Conservation (phyloP, 2,329 filamentous ascomycete species). For the Phoma sp. region DNA sequence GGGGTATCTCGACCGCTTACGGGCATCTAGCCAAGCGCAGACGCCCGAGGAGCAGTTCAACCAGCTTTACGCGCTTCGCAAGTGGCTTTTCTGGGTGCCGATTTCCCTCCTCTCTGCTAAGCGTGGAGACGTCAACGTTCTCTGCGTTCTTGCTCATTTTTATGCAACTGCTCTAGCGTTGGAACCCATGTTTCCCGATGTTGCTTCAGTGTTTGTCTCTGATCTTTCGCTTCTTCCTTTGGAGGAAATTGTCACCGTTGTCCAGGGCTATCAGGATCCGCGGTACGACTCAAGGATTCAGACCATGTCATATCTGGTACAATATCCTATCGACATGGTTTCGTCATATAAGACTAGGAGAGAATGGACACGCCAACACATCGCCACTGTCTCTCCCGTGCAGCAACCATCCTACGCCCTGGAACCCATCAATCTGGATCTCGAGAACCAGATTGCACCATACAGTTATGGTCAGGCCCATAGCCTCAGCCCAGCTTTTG, state of each 20-base stretch:
- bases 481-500: slow-evolving; percentile 60
- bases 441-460: slow-evolving; percentile 51
- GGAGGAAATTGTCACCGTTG: slow-evolving; percentile 82
- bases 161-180: slow-evolving; percentile 88
- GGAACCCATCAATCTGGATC: slow-evolving; percentile 50
- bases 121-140: slow-evolving; percentile 75
- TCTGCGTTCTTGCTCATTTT: slow-evolving; percentile 88
- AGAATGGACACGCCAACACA: slow-evolving; percentile 51
- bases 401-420: slow-evolving; percentile 48
- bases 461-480: slow-evolving; percentile 48
- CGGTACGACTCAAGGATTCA: slow-evolving; percentile 52
- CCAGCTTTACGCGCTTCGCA: slow-evolving; percentile 83
- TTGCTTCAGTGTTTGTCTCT: slow-evolving; percentile 81
- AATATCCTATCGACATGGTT: slow-evolving; percentile 55
- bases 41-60: slow-evolving; percentile 84
- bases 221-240: slow-evolving; percentile 77
- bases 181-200: slow-evolving; percentile 89
- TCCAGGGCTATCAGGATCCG: slow-evolving; percentile 60
- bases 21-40: slow-evolving; percentile 51
- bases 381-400: slow-evolving; percentile 40
- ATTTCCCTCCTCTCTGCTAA: slow-evolving; percentile 81
- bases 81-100: slow-evolving; percentile 96
- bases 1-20: slow-evolving; percentile 56
- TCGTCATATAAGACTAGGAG: slow-evolving; percentile 51
- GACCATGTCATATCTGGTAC: slow-evolving; percentile 55